phyloP scores from a whole-genome alignment of 2,329 filamentous ascomycete species.

The Zymoseptoria crescenta region DNA sequence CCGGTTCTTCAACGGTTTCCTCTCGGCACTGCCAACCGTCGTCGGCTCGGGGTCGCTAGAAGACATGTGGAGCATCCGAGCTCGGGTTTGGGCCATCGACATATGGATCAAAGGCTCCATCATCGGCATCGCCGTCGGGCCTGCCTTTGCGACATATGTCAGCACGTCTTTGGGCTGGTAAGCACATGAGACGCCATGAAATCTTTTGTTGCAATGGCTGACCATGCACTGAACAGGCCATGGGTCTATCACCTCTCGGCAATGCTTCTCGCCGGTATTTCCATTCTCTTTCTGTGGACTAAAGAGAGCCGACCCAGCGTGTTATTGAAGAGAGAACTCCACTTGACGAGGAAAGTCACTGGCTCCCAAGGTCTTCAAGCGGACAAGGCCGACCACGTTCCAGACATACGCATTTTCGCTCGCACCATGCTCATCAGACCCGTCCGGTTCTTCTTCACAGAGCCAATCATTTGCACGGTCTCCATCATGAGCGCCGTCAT shows the following conservation, averaged over 20 bases:
- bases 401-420: conserved; percentile 32
- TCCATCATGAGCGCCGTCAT: conserved; percentile 38
- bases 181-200: background rate
- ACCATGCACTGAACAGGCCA: conserved; percentile 26
- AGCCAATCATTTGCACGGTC: conserved; percentile 41
- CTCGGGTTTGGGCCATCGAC: conserved; percentile 42
- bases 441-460: conserved; percentile 36
- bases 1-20: conserved; percentile 37
- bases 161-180: conserved; percentile 15
- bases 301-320: conserved; percentile 40
- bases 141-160: conserved; percentile 33
- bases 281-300: conserved; percentile 32
- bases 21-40: conserved; percentile 42
- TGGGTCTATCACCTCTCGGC: conserved; percentile 41
- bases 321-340: conserved; percentile 33
- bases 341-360: conserved; percentile 23
- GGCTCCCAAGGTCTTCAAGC: conserved; percentile 22
- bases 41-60: conserved; percentile 44
- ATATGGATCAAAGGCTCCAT: conserved; percentile 39
- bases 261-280: conserved; percentile 31
- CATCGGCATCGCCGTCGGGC: conserved; percentile 38
- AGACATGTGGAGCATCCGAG: conserved; percentile 33
- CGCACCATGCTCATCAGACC: conserved; percentile 37
- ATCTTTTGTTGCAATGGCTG: background rate
- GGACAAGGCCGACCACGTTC: conserved; percentile 33